phyloP scores from a whole-genome alignment of 352 stramenopile genomes.

The Pythium monospermum region DNA sequence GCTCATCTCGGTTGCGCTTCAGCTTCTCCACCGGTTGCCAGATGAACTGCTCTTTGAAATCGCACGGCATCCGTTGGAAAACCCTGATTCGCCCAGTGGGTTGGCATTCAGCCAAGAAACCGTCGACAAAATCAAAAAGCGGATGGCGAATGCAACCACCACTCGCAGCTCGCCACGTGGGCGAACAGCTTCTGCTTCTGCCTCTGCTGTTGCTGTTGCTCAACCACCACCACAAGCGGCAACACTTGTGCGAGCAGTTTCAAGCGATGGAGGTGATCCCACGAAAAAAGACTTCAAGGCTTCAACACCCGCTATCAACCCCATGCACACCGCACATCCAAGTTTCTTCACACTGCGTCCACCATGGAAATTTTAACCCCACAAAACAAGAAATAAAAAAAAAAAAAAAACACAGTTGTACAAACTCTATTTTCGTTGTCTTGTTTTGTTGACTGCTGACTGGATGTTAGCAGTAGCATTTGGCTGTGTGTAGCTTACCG shows the following conservation, averaged over 20 bases:
- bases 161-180: too few relatives aligned
- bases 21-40: slow-evolving; percentile 82
- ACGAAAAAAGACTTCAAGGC: too few relatives aligned
- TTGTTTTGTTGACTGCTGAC: not conserved
- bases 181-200: too few relatives aligned
- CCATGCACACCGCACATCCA: not conserved
- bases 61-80: slow-evolving; percentile 73
- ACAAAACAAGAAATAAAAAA: not conserved
- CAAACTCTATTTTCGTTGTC: too few relatives aligned
- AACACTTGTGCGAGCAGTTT: too few relatives aligned
- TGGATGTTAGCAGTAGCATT: not conserved
- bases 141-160: slow-evolving; percentile 2
- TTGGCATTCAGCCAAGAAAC: slow-evolving; percentile 53
- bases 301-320: not conserved
- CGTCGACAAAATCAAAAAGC: slow-evolving; percentile 41
- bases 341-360: not conserved
- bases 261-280: too few relatives aligned
- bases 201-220: too few relatives aligned
- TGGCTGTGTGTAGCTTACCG: too few relatives aligned
- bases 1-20: slow-evolving; percentile 79
- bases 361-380: not conserved
- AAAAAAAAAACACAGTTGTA: too few relatives aligned
- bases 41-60: slow-evolving; percentile 86
- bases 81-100: slow-evolving; percentile 48
- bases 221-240: not conserved